Percentiles rank a stretch among this genome's conserved stretches.
Evolutionary conservation across 2,329 filamentous ascomycete genomes (phyloP).

Genomic region (Calonectria naviculata): DNA sequence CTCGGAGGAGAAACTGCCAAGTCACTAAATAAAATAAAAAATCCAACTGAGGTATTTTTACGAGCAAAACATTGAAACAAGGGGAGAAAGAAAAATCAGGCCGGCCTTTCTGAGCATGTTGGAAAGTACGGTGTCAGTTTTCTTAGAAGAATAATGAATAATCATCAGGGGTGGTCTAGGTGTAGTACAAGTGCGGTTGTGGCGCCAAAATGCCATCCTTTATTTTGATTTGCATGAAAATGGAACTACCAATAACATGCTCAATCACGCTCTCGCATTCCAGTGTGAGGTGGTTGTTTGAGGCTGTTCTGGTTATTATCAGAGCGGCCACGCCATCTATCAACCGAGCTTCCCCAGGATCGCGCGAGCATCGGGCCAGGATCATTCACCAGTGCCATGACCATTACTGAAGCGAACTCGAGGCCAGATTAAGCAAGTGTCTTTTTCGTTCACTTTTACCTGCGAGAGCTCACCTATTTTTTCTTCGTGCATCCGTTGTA

Average conservation of each 20-base stretch:
- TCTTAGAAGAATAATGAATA: neutral
- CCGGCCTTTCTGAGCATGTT: too few relatives aligned
- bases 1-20: neutral
- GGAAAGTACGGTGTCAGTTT: neutral
- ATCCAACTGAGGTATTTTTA: neutral
- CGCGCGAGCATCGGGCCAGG: slow-evolving; percentile 24
- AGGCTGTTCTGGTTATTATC: slow-evolving; percentile 31
- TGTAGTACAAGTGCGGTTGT: neutral
- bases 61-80: neutral
- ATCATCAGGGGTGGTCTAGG: neutral
- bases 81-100: neutral
- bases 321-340: slow-evolving; percentile 40
- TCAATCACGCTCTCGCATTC: slow-evolving; percentile 41
- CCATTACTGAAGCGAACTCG: slow-evolving; percentile 17
- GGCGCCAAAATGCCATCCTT: slow-evolving; percentile 11
- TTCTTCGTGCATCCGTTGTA: slow-evolving; percentile 4
- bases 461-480: slow-evolving; percentile 8
- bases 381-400: slow-evolving; percentile 24
- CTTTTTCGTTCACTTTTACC: slow-evolving; percentile 3
- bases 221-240: slow-evolving; percentile 13
- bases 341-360: slow-evolving; percentile 29
- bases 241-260: slow-evolving; percentile 33
- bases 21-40: neutral
- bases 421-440: neutral
- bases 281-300: slow-evolving; percentile 38